A percentile compares a stretch with the other conserved stretches of the same genome.
phyloP scores from a whole-genome alignment of 371 early-diverging fungal genomes.

The Syncephalastrum monosporum region DNA sequence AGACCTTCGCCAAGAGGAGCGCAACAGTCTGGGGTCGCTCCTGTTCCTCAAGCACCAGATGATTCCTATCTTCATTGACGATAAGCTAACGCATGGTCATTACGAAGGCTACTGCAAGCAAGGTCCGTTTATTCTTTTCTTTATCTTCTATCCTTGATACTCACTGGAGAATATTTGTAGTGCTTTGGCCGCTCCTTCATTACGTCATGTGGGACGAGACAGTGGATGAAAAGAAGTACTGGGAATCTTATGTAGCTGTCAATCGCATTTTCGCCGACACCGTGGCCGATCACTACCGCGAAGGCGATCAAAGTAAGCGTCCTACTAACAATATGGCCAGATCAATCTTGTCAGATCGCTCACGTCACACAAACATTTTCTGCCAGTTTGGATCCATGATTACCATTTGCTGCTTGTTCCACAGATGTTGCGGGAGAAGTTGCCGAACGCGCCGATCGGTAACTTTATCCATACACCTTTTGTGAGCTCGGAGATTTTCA shows the following conservation, averaged over 20 bases:
- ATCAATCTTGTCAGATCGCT: constrained; percentile 50
- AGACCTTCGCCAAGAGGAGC: constrained; percentile 41
- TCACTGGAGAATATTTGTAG: constrained; percentile 24
- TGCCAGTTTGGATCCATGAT: constrained; percentile 98
- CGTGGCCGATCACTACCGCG: constrained; percentile 70
- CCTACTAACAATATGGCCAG: neutral
- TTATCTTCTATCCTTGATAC: neutral
- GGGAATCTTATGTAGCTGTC: constrained; percentile 87
- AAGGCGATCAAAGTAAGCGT: constrained; percentile 81
- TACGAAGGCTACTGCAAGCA: constrained; percentile 93
- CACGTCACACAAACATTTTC: constrained; percentile 27
- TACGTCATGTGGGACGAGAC: constrained; percentile 86
- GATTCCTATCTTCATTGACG: constrained; percentile 81
- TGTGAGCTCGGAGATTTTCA: constrained; percentile 94
- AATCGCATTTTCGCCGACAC: constrained; percentile 87
- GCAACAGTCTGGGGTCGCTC: constrained; percentile 30
- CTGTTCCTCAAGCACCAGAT: constrained; percentile 55
- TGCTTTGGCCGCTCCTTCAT: constrained; percentile 98
- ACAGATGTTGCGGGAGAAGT: constrained; percentile 61
- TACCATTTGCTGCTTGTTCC: constrained; percentile 99
- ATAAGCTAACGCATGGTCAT: constrained; percentile 66
- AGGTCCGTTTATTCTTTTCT: constrained; percentile 41
- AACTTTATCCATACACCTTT: constrained; percentile 99
- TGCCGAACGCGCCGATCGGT: constrained; percentile 92
- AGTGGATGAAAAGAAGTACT: constrained; percentile 73